A percentile compares a stretch with the other conserved stretches of the same genome.
Evolutionary conservation across 139 green algal species (phyloP).

Genomic region (Chlamydomonas sp.): DNA sequence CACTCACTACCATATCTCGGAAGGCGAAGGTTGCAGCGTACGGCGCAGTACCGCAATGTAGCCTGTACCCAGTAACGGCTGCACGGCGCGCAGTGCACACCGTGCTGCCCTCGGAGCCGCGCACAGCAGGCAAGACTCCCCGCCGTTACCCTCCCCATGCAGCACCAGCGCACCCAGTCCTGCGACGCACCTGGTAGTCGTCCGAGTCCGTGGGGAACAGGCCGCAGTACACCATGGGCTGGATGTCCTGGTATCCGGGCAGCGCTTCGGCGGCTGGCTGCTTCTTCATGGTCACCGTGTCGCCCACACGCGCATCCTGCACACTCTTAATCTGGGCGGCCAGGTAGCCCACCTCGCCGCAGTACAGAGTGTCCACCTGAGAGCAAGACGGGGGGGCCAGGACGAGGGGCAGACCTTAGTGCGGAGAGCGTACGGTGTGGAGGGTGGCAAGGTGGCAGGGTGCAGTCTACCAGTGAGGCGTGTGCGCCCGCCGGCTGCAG

Average conservation of each 20-base stretch:
- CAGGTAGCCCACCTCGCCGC: constrained; percentile 95
- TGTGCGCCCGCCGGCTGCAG: too few species aligned
- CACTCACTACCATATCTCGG: too few species aligned
- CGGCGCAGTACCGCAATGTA: too few species aligned
- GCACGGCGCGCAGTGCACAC: neutral
- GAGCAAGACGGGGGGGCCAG: too few species aligned
- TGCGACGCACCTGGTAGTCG: constrained; percentile 69
- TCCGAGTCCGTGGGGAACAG: constrained; percentile 94
- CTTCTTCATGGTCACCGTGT: constrained; percentile 89
- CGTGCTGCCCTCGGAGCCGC: neutral
- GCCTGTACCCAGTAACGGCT: neutral
- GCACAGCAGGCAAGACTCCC: neutral
- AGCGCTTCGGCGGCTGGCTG: constrained; percentile 51
- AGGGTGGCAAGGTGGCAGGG: too few species aligned
- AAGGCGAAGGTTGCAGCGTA: too few species aligned
- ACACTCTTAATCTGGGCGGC: constrained; percentile 91
- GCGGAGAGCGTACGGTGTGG: too few species aligned
- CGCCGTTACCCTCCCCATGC: neutral
- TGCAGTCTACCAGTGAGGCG: too few species aligned
- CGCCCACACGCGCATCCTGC: constrained; percentile 93
- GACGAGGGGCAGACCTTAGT: neutral
- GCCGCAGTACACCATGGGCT: constrained; percentile 98
- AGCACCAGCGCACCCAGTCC: neutral
- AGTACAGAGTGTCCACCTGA: constrained; percentile 86
- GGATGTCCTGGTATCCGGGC: constrained; percentile 87